These are phyloP conservation scores for Galeopsis tetrahit DNA, from an alignment of 257 asterid genomes.

Conservation along the genomic window DNA sequence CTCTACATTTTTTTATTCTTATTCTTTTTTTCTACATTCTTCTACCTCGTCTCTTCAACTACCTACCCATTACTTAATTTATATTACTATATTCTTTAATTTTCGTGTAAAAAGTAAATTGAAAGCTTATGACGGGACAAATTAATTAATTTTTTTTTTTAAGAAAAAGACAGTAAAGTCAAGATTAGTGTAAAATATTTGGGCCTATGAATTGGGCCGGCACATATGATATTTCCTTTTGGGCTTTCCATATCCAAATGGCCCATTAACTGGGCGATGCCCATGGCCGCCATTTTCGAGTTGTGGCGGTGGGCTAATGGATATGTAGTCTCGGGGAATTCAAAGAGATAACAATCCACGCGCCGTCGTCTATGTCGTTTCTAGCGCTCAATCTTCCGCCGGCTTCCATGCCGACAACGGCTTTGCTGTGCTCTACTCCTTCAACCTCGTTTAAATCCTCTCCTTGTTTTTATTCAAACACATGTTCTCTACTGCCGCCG, in stretches of 20 bases:
- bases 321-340: not conserved
- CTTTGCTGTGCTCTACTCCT: slow-evolving; percentile 32
- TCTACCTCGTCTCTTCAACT: no score
- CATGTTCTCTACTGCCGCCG: slow-evolving; percentile 28
- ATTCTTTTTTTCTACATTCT: no score
- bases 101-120: no score
- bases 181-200: not conserved
- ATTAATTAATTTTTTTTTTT: no score
- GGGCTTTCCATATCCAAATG: not conserved
- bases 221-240: not conserved
- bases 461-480: slow-evolving; percentile 8
- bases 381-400: slow-evolving; percentile 40
- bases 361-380: slow-evolving; percentile 50
- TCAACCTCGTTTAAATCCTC: slow-evolving; percentile 33
- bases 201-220: slow-evolving; percentile 5
- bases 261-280: not conserved
- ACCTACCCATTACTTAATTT: no score
- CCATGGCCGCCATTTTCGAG: not conserved
- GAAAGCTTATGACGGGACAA: no score
- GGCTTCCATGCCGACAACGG: slow-evolving; percentile 38
- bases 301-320: slow-evolving; percentile 33
- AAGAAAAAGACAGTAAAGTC: no score
- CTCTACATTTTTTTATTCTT: no score
- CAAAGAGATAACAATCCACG: slow-evolving; percentile 19
- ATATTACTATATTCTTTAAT: no score